Base-by-base conservation (phyloP, 2,329 filamentous ascomycete species). In the Apiospora kogelbergensis region DNA sequence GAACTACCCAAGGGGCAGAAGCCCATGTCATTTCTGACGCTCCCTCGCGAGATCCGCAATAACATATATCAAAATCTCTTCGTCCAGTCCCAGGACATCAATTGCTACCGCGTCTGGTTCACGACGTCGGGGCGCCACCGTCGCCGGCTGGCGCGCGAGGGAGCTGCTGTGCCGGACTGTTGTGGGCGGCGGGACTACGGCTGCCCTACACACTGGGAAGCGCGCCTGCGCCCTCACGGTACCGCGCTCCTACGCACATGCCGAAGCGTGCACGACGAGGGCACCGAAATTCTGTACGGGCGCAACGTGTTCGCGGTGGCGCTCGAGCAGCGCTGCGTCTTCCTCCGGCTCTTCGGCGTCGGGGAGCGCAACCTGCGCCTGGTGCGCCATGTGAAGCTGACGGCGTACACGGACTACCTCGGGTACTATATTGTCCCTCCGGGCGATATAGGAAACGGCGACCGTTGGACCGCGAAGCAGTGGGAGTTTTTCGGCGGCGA, bases 341-440 rank as follows among this genome's bases (percentile, higher is more conserved):
- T 67, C 45, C 45, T 67, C n/a, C 63, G 67, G 13, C 68, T 71
- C 46, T 72, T 71, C 44, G 22, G 48, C 2, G 22, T 72, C 10
- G 69, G 69, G 24, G 68, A 67, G 63, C 11, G 3, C 17, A 72
- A 71, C n/a, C 63, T 72, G 17, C 41, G 68, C 9, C 68, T 67
- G 4, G 30, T 72, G 4, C 65, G 46, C 6, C 44, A 67, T 9
- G 44, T 72, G 3, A 22, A 30, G 22, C 45, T 71, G 6, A 33
- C 6, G 22, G 69, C 66, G 10, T 67, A 9, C 3, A 72, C 71
- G 0, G 20, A 15, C 7, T 68, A 67, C 30, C 67, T 63, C 22
- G 40, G 20, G 30, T 70, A 70, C 44, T 6, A 30, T 7, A 57
- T 69, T 40, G 48, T 68, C 1, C 15, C 24, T 4, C 67, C 63